Evolutionary conservation across 768 basidiomycete species (phyloP).

Genomic region (Boletus reticuloceps): DNA sequence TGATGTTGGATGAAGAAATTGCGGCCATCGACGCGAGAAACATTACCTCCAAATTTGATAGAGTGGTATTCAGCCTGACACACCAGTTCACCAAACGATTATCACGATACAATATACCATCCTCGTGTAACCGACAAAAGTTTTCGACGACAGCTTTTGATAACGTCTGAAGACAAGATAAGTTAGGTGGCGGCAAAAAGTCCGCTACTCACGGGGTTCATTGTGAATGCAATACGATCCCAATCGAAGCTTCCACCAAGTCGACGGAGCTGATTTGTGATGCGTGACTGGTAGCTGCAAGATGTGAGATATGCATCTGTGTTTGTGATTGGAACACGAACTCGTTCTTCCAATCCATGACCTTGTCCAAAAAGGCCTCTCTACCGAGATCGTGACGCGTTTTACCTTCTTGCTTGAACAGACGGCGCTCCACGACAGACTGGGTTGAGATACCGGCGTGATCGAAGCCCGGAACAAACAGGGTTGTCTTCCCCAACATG

Average conservation of each 20-base stretch:
- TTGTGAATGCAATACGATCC: constrained; percentile 92
- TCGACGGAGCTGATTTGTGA: constrained; percentile 83
- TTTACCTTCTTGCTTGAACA: constrained; percentile 79
- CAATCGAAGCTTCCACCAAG: constrained; percentile 95
- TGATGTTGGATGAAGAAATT: not conserved
- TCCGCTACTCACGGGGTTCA: constrained; percentile 66
- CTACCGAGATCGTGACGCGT: constrained; percentile 94
- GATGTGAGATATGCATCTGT: not conserved
- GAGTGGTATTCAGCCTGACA: constrained; percentile 89
- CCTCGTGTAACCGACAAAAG: constrained; percentile 89
- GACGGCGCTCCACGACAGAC: constrained; percentile 91
- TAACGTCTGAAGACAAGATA: constrained; percentile 44
- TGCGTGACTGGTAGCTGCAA: constrained; percentile 84
- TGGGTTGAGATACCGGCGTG: constrained; percentile 99
- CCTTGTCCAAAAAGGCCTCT: constrained; percentile 84
- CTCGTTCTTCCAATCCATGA: constrained; percentile 98
- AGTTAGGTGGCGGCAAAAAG: not conserved
- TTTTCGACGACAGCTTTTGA: constrained; percentile 89
- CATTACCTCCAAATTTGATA: constrained; percentile 95
- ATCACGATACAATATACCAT: constrained; percentile 90
- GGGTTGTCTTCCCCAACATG: constrained; percentile 88
- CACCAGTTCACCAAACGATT: constrained; percentile 99
- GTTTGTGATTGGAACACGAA: constrained; percentile 38
- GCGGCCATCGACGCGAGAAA: not conserved
- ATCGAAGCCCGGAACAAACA: constrained; percentile 94